Evolutionary conservation across 2,329 filamentous ascomycete genomes (phyloP).

Genomic region (Colletotrichum caudatum): DNA sequence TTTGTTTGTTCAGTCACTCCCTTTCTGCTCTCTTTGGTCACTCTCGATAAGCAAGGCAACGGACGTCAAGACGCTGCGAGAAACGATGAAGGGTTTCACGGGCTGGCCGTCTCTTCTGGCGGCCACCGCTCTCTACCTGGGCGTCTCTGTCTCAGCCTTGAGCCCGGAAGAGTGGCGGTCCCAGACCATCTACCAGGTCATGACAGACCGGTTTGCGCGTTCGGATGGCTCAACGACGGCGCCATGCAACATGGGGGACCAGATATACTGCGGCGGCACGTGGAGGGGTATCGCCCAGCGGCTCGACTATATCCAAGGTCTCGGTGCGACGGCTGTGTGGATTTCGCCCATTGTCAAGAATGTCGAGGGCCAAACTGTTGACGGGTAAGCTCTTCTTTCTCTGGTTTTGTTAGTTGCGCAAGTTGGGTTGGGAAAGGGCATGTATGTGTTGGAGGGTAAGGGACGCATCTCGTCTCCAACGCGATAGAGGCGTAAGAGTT

Average conservation of each 20-base stretch:
- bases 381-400: slow-evolving; percentile 34
- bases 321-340: slow-evolving; percentile 71
- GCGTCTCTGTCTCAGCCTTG: slow-evolving; percentile 24
- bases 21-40: slow-evolving; percentile 30
- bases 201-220: slow-evolving; percentile 68
- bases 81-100: slow-evolving; percentile 23
- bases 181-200: slow-evolving; percentile 68
- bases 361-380: slow-evolving; percentile 41
- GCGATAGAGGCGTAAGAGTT: neutral
- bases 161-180: slow-evolving; percentile 60
- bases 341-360: slow-evolving; percentile 69
- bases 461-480: neutral
- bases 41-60: slow-evolving; percentile 21
- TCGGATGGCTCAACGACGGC: slow-evolving; percentile 59
- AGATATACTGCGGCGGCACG: slow-evolving; percentile 70
- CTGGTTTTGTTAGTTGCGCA: neutral
- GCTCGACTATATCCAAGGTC: slow-evolving; percentile 72
- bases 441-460: too few species aligned
- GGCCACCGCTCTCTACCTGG: slow-evolving; percentile 19
- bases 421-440: neutral
- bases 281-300: slow-evolving; percentile 69
- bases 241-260: slow-evolving; percentile 56
- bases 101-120: slow-evolving; percentile 10
- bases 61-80: neutral
- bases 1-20: slow-evolving; percentile 20